Evolutionary conservation across 2,329 filamentous ascomycete species (phyloP).

Genomic region (Xylariaceae sp.): DNA sequence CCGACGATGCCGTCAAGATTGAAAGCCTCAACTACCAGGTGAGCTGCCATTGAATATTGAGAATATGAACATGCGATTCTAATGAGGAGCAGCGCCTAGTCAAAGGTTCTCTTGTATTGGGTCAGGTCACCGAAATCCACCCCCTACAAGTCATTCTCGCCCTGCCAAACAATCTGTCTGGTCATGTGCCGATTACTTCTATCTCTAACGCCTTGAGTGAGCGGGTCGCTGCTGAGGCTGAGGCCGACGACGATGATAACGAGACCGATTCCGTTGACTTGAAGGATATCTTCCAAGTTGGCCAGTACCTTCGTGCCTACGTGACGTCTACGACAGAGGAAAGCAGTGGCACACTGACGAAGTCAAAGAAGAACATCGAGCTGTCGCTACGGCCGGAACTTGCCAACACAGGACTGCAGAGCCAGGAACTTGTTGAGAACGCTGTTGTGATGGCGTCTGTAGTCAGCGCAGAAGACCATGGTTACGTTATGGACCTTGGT

Average conservation of each 20-base stretch:
- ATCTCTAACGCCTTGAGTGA: slow-evolving; percentile 75
- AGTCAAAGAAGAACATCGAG: slow-evolving; percentile 76
- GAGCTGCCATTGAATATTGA: slow-evolving; percentile 27
- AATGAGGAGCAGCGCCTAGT: slow-evolving; percentile 72
- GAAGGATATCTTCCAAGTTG: slow-evolving; percentile 67
- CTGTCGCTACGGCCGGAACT: slow-evolving; percentile 75
- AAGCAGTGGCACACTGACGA: slow-evolving; percentile 45
- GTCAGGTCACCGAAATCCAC: slow-evolving; percentile 77
- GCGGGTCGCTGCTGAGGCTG: slow-evolving; percentile 65
- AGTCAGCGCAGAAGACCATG: slow-evolving; percentile 90
- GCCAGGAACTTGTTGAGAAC: slow-evolving; percentile 68
- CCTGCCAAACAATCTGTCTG: slow-evolving; percentile 86
- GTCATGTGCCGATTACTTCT: slow-evolving; percentile 87
- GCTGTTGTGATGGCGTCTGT: slow-evolving; percentile 82
- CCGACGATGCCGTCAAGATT: slow-evolving; percentile 61
- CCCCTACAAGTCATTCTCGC: slow-evolving; percentile 72
- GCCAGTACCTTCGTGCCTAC: slow-evolving; percentile 82
- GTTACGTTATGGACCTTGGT: slow-evolving; percentile 87
- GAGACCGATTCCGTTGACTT: slow-evolving; percentile 63
- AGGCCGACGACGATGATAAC: slow-evolving; percentile 50
- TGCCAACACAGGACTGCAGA: slow-evolving; percentile 68
- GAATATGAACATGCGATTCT: slow-evolving; percentile 24
- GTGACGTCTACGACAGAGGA: slow-evolving; percentile 75
- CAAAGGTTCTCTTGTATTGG: slow-evolving; percentile 81
- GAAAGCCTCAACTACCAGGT: slow-evolving; percentile 89